These are phyloP conservation scores for Helianthus annuus DNA, from an alignment of 129 eudicot genomes.

Conservation along the genomic window HanXRQr2.0-SUNRISE NC_035448.2:59410645-59411144, in stretches of 20 bases:
- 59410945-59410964: slow-evolving; percentile 67
- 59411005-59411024: not conserved
- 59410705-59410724: too few species aligned
- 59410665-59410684: too few species aligned
- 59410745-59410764: not conserved
- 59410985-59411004: not conserved
- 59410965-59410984: slow-evolving; percentile 47
- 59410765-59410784: too few species aligned
- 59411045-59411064: not conserved
- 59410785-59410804: not conserved
- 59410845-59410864: too few species aligned
- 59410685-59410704: too few species aligned
- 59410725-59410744: too few species aligned
- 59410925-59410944: slow-evolving; percentile 62
- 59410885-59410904: slow-evolving; percentile 53
- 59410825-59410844: not conserved
- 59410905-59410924: slow-evolving; percentile 68
- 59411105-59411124: slow-evolving; percentile 58
- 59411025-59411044: not conserved
- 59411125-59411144: slow-evolving; percentile 52
- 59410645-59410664: too few species aligned
- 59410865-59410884: slow-evolving; percentile 48
- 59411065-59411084: slow-evolving; percentile 57
- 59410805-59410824: not conserved
- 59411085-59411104: slow-evolving; percentile 63